These are phyloP conservation scores for Macrocybe gigantea DNA, from an alignment of 768 basidiomycete genomes.

Conservation along the genomic window DNA sequence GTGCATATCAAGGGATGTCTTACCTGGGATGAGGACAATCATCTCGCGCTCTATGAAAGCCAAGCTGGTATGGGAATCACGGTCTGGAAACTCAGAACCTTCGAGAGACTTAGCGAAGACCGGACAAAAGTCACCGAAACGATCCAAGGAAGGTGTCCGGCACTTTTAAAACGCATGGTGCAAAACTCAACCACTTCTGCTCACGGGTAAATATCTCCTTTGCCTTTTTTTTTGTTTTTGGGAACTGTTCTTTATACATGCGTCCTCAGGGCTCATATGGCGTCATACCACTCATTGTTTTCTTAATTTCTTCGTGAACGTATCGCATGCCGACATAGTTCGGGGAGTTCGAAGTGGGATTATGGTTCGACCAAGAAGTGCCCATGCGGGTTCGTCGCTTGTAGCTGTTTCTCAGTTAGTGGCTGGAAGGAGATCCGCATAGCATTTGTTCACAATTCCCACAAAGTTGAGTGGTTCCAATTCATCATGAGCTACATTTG, in stretches of 20 bases:
- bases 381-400: too few relatives aligned
- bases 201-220: constrained; percentile 19
- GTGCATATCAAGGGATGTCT: constrained; percentile 24
- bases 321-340: not conserved
- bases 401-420: too few relatives aligned
- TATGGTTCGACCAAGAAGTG: too few relatives aligned
- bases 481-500: too few relatives aligned
- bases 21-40: constrained; percentile 23
- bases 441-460: too few relatives aligned
- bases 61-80: constrained; percentile 12
- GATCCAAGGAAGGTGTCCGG: constrained; percentile 24
- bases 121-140: constrained; percentile 24
- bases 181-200: constrained; percentile 17
- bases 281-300: constrained; percentile 21
- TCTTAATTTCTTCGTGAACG: not conserved
- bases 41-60: constrained; percentile 24
- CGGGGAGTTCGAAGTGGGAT: too few relatives aligned
- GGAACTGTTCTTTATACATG: not conserved
- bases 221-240: not conserved
- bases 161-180: constrained; percentile 17
- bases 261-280: constrained; percentile 22
- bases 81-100: constrained; percentile 25
- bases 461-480: too few relatives aligned
- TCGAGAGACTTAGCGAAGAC: constrained; percentile 19
- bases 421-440: too few relatives aligned